A percentile compares a stretch with the other conserved stretches of the same genome.
phyloP scores from a whole-genome alignment of 495 filamentous ascomycete species.

The Rhizodiscina lignyota region DNA sequence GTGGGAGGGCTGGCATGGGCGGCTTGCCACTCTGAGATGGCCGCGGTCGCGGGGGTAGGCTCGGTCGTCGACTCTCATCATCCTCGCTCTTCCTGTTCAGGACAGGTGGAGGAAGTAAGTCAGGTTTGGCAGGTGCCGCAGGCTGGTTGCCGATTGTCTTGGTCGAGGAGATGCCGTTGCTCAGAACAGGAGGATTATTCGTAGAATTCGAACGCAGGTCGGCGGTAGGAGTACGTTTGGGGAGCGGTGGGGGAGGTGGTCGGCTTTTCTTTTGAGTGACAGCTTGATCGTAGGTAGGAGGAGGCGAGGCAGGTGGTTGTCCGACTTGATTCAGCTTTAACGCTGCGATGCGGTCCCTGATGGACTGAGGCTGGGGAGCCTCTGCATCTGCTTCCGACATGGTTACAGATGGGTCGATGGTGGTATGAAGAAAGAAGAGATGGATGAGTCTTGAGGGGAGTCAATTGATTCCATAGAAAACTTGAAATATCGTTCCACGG shows the following conservation, averaged over 20 bases:
- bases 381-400: constrained; percentile 24
- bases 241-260: constrained; percentile 21
- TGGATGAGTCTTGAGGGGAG: neutral
- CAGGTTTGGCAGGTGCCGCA: constrained; percentile 15
- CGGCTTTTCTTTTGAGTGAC: constrained; percentile 10
- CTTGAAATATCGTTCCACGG: too few relatives aligned
- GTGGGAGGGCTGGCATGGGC: constrained; percentile 28
- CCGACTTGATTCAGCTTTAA: constrained; percentile 41
- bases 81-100: constrained; percentile 5
- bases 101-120: constrained; percentile 16
- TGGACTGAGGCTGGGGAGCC: constrained; percentile 27
- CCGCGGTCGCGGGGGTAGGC: constrained; percentile 28
- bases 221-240: constrained; percentile 11
- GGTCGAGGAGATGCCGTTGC: constrained; percentile 18
- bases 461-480: too few relatives aligned
- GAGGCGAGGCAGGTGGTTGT: constrained; percentile 19
- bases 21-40: constrained; percentile 11
- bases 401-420: too few relatives aligned
- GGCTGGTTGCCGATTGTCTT: constrained; percentile 29
- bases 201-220: constrained; percentile 27
- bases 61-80: constrained; percentile 21
- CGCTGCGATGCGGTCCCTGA: constrained; percentile 41
- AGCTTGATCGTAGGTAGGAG: constrained; percentile 15
- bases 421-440: neutral
- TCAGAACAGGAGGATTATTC: constrained; percentile 29